phyloP scores from a whole-genome alignment of 345 rosid species.

The Citrus inodora region DNA sequence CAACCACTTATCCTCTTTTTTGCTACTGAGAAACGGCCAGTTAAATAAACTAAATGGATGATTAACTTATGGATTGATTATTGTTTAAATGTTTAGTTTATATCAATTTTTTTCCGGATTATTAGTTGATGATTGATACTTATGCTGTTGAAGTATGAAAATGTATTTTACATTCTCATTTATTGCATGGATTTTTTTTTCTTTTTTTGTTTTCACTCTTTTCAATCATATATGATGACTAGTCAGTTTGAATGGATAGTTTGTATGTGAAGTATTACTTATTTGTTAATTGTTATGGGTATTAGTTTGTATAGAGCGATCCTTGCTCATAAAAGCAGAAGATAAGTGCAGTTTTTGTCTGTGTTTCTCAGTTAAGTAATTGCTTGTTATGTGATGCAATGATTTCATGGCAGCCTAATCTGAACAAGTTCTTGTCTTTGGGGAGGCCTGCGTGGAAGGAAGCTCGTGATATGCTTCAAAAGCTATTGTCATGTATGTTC shows the following conservation, averaged over 20 bases:
- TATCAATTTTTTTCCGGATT: neutral
- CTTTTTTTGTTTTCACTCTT: neutral
- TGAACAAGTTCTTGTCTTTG: conserved; percentile 76
- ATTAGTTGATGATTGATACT: neutral
- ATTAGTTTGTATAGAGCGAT: too few relatives aligned
- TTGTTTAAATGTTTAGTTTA: neutral
- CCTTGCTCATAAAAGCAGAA: too few relatives aligned
- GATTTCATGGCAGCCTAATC: conserved; percentile 59
- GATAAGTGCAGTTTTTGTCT: too few relatives aligned
- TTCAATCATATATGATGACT: neutral
- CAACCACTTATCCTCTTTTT: neutral
- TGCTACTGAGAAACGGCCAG: neutral
- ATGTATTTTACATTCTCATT: too few relatives aligned
- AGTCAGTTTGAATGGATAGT: neutral
- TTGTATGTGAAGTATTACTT: neutral
- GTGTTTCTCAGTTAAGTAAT: neutral
- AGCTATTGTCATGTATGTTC: conserved; percentile 66
- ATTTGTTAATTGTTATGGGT: neutral
- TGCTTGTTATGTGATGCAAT: neutral
- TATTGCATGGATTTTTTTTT: neutral
- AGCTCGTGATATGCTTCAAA: conserved; percentile 86
- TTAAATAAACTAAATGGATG: neutral
- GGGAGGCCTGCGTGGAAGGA: conserved; percentile 97
- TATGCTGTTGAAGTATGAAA: too few relatives aligned
- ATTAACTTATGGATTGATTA: neutral